phyloP scores from a whole-genome alignment of 2,329 filamentous ascomycete species.

The Cladosporium sp. region DNA sequence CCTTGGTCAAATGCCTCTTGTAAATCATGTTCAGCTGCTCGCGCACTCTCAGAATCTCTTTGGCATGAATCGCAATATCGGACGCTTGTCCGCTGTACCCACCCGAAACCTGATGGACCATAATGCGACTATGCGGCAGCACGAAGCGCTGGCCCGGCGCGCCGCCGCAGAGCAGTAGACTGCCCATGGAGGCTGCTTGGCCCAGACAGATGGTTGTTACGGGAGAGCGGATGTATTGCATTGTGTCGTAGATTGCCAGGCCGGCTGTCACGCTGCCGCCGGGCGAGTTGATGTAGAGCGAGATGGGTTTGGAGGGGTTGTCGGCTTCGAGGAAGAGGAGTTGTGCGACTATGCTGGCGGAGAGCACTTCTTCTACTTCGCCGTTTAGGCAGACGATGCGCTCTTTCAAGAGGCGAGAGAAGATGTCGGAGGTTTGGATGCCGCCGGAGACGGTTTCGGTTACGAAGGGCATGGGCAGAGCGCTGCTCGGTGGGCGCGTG shows the following conservation, averaged over 20 bases:
- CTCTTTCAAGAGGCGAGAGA: conserved; percentile 56
- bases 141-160: conserved; percentile 80
- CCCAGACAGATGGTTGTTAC: conserved; percentile 95
- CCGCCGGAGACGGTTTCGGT: conserved; percentile 49
- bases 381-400: conserved; percentile 93
- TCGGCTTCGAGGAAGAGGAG: conserved; percentile 98
- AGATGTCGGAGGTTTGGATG: conserved; percentile 49
- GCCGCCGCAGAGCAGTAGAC: conserved; percentile 80
- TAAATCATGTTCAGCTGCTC: conserved; percentile 89
- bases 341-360: conserved; percentile 91
- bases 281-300: conserved; percentile 96
- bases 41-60: conserved; percentile 85
- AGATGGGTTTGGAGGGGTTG: conserved; percentile 89
- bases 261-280: conserved; percentile 85
- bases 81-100: conserved; percentile 63
- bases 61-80: conserved; percentile 95
- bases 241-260: conserved; percentile 94
- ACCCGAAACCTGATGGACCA: conserved; percentile 94
- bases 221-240: conserved; percentile 91
- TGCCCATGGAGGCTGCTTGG: conserved; percentile 92
- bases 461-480: conserved; percentile 47
- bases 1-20: conserved; percentile 75
- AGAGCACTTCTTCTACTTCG: conserved; percentile 81
- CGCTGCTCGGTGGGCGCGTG: conserved; percentile 30
- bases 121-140: conserved; percentile 88